These are phyloP conservation scores for Chimonanthus salicifolius DNA, from an alignment of 164 flowering plant genomes.

Conservation along the genomic window DNA sequence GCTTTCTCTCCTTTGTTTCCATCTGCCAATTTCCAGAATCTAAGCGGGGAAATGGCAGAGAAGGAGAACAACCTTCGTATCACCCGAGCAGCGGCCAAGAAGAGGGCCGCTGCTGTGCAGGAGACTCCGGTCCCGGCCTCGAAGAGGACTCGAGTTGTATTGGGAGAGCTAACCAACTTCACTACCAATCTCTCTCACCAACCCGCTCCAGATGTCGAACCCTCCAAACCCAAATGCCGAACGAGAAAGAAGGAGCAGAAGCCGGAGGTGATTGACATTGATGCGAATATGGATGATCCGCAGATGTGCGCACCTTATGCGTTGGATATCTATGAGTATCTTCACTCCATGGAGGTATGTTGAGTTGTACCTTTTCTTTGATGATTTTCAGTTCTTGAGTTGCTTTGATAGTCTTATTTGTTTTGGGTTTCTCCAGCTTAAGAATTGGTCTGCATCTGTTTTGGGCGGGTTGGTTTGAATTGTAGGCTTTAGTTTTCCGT, in stretches of 20 bases:
- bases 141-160: slow-evolving; percentile 36
- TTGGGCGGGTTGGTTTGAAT: too few species aligned
- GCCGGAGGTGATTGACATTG: neutral
- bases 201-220: slow-evolving; percentile 6
- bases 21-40: neutral
- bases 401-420: too few species aligned
- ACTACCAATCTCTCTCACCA: slow-evolving; percentile 1
- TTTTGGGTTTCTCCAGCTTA: too few species aligned
- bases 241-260: slow-evolving; percentile 13
- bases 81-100: slow-evolving; percentile 31
- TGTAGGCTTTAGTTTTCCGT: too few species aligned
- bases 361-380: neutral
- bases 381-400: too few species aligned
- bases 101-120: slow-evolving; percentile 21
- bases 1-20: neutral
- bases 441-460: too few species aligned
- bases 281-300: slow-evolving; percentile 18
- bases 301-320: slow-evolving; percentile 26
- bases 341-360: slow-evolving; percentile 52
- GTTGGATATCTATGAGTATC: slow-evolving; percentile 36
- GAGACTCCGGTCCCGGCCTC: slow-evolving; percentile 3
- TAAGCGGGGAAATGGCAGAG: slow-evolving; percentile 17
- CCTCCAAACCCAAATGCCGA: slow-evolving; percentile 1
- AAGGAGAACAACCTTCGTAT: slow-evolving; percentile 24
- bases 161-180: slow-evolving; percentile 47